Conservation (phyloP, 1,284 basidiomycete species). For the Gomphus bonarii region DNA sequence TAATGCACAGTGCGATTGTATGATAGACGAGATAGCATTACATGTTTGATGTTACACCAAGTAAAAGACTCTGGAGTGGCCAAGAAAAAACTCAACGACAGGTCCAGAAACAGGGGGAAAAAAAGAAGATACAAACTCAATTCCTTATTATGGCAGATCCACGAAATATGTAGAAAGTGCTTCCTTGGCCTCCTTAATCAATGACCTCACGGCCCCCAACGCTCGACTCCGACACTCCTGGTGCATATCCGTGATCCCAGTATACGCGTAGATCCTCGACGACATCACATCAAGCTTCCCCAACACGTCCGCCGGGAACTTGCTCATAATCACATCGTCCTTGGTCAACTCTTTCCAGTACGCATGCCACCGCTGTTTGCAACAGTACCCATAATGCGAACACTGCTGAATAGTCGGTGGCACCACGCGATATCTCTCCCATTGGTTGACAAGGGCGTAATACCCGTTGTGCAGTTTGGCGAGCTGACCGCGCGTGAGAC, state of each 20-base stretch:
- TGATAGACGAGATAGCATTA: no score
- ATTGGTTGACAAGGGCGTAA: slow-evolving; percentile 48
- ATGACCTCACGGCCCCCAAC: slow-evolving; percentile 21
- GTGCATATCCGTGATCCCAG: slow-evolving; percentile 62
- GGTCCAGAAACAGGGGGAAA: background rate
- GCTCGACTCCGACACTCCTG: slow-evolving; percentile 42
- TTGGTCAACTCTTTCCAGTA: slow-evolving; percentile 63
- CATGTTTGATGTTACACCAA: no score
- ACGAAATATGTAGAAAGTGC: slow-evolving; percentile 20
- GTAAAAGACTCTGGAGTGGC: no score
- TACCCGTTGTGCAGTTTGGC: slow-evolving; percentile 55
- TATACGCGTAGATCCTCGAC: slow-evolving; percentile 56
- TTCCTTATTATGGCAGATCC: slow-evolving; percentile 13
- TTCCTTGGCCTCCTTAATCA: slow-evolving; percentile 19
- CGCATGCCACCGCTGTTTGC: slow-evolving; percentile 53
- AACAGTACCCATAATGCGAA: slow-evolving; percentile 47
- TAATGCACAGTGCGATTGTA: no score
- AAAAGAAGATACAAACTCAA: background rate
- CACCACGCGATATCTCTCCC: slow-evolving; percentile 46
- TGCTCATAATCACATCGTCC: slow-evolving; percentile 42
- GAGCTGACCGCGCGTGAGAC: slow-evolving; percentile 41
- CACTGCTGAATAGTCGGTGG: slow-evolving; percentile 52
- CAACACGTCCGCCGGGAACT: slow-evolving; percentile 50
- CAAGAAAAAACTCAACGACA: background rate
- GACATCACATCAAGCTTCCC: slow-evolving; percentile 48